phyloP scores from a whole-genome alignment of 768 basidiomycete genomes.

The Suillus hirtellus region DNA sequence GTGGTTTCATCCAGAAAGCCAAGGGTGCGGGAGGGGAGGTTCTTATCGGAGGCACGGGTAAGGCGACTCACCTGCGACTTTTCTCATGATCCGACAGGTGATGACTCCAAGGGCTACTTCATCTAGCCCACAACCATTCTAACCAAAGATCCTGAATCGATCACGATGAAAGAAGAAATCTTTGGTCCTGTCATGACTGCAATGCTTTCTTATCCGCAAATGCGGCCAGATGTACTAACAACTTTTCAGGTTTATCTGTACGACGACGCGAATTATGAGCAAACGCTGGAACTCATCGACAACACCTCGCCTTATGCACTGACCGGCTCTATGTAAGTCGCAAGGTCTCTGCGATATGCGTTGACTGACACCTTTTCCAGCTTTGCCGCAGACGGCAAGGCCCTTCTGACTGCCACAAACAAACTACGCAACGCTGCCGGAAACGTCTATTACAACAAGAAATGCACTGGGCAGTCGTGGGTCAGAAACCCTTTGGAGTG shows the following conservation, averaged over 20 bases:
- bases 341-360: slow-evolving; percentile 7
- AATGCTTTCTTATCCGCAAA: slow-evolving; percentile 7
- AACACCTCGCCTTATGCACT: slow-evolving; percentile 84
- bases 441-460: slow-evolving; percentile 98
- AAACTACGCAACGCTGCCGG: slow-evolving; percentile 89
- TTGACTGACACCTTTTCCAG: slow-evolving; percentile 39
- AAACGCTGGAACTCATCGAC: slow-evolving; percentile 86
- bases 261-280: slow-evolving; percentile 85
- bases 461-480: slow-evolving; percentile 97
- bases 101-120: slow-evolving; percentile 92
- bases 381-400: slow-evolving; percentile 81
- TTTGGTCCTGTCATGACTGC: slow-evolving; percentile 96
- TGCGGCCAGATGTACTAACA: neutral
- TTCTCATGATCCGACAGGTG: slow-evolving; percentile 43
- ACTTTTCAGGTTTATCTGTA: slow-evolving; percentile 79
- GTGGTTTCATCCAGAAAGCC: slow-evolving; percentile 53
- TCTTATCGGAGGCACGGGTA: slow-evolving; percentile 80
- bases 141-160: no score
- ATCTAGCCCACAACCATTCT: slow-evolving; percentile 93
- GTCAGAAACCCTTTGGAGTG: slow-evolving; percentile 98
- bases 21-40: slow-evolving; percentile 32
- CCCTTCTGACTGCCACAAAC: slow-evolving; percentile 77
- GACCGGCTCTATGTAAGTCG: slow-evolving; percentile 87
- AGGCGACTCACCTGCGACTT: slow-evolving; percentile 19
- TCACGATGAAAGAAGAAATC: slow-evolving; percentile 94